A percentile compares a stretch with the other conserved stretches of the same genome.
phyloP scores from a whole-genome alignment of 805 yeast genomes.

The Blastobotrys parvus region DNA sequence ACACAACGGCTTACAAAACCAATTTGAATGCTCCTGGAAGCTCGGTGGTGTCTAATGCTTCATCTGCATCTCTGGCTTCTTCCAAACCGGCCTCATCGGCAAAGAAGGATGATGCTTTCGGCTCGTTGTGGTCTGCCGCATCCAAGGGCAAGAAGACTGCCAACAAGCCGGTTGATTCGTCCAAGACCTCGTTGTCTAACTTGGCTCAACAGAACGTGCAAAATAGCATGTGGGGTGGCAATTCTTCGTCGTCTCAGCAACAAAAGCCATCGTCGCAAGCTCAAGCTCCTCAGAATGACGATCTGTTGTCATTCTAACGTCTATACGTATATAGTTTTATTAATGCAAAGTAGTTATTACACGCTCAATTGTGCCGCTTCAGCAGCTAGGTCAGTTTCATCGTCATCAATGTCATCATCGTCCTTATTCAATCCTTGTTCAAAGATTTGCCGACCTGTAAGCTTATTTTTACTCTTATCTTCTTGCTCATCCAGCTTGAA shows the following conservation, averaged over 20 bases:
- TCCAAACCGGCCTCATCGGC: slow-evolving; percentile 6
- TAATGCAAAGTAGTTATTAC: background rate
- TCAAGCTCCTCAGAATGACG: background rate
- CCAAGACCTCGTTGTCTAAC: background rate
- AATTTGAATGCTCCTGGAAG: background rate
- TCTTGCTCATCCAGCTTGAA: slow-evolving; percentile 50
- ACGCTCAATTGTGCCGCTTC: slow-evolving; percentile 3
- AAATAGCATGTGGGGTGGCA: slow-evolving; percentile 22
- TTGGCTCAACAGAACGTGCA: slow-evolving; percentile 25
- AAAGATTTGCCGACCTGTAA: slow-evolving; percentile 84
- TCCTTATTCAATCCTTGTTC: slow-evolving; percentile 80
- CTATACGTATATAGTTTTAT: too few species aligned
- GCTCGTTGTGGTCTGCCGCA: slow-evolving; percentile 32
- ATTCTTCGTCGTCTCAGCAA: background rate
- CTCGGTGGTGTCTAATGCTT: background rate
- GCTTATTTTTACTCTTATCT: slow-evolving; percentile 56
- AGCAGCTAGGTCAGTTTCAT: slow-evolving; percentile 12
- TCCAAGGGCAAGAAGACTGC: slow-evolving; percentile 16
- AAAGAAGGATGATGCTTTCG: slow-evolving; percentile 33
- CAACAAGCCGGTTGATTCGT: background rate
- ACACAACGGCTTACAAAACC: background rate
- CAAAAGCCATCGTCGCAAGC: background rate
- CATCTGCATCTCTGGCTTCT: slow-evolving; percentile 1
- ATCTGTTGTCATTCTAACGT: slow-evolving; percentile 2
- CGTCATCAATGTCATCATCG: slow-evolving; percentile 46